Evolutionary conservation across 1,284 basidiomycete species (phyloP), one percentile per base, ranked within the genome.

Genomic region (Sparassis latifolia): DNA sequence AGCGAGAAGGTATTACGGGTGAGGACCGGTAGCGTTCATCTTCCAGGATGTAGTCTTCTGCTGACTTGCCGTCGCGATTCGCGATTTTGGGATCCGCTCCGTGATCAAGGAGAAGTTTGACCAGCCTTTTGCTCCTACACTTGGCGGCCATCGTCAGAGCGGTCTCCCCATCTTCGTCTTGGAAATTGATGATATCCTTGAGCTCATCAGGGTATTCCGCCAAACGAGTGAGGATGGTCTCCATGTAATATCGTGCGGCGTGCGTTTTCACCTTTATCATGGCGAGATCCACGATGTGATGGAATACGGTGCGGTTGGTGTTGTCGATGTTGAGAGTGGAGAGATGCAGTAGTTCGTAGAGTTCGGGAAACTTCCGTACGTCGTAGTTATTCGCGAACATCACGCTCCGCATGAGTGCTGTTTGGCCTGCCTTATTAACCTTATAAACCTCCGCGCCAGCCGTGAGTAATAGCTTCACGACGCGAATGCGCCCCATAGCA

Each of bases 351-450:
- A 98, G 82, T 67, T 99, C 96, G 69, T 97, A 99, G 27, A 99
- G 76, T 66, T 99, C 96, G 2, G 94, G 93, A 63, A 99, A 99
- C 69, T 99, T 99, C 62, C 97, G 91, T 49, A 99, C 87, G 69
- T 99, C 97, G 66, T 99, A 99, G 69, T 99, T 99, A 73, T 99
- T 99, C 53, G 93, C 92, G 68, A 99, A 99, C 97, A 99, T 99
- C 63, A 98, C 97, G 58, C 88, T 90, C 28, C 97, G 90, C 97
- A 99, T 99, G 49, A 99, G 74, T 0, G 97, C 89, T 7, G 97
- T 99, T 69, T 99, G 97, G 30, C 97, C 97, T 29, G 92, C 84
- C 66, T 90, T 90, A 75, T 99, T 99, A 60, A 96, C 93, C 59
- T 92, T 89, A 77, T 97, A 99, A 58, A 98, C 93, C 66, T 97